Evolutionary conservation across 208 protist genomes (phyloP).

Genomic region (Porcisia hertigi): DNA sequence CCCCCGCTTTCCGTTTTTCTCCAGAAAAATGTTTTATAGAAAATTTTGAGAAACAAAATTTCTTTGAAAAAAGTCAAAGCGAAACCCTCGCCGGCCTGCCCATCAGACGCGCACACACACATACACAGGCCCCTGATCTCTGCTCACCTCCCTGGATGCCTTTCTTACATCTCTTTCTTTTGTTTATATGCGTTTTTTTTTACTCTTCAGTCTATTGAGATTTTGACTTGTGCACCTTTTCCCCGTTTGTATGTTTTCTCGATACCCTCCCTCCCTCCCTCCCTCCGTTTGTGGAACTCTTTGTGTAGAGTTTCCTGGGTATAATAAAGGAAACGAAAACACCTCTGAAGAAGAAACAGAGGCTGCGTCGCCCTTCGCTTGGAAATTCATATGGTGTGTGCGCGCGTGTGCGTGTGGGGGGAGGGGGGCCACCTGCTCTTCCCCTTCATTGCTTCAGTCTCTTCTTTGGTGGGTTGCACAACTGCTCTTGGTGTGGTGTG

Average conservation of each 20-base stretch:
- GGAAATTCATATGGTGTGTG: background rate
- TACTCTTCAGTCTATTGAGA: no score
- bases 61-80: no score
- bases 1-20: no score
- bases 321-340: background rate
- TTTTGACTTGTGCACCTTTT: no score
- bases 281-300: background rate
- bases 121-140: background rate
- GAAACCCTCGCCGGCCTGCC: background rate
- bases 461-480: background rate
- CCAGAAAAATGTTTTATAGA: no score
- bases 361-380: background rate
- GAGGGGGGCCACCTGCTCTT: background rate
- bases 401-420: background rate
- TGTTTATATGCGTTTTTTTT: no score
- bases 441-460: background rate
- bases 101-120: conserved; percentile 3
- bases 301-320: background rate
- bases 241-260: no score
- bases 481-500: background rate
- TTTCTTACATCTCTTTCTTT: no score
- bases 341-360: background rate
- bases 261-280: no score
- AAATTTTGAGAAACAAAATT: no score
- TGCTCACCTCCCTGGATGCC: no score